phyloP scores from a whole-genome alignment of 345 rosid genomes.

The Litchi chinensis region DNA sequence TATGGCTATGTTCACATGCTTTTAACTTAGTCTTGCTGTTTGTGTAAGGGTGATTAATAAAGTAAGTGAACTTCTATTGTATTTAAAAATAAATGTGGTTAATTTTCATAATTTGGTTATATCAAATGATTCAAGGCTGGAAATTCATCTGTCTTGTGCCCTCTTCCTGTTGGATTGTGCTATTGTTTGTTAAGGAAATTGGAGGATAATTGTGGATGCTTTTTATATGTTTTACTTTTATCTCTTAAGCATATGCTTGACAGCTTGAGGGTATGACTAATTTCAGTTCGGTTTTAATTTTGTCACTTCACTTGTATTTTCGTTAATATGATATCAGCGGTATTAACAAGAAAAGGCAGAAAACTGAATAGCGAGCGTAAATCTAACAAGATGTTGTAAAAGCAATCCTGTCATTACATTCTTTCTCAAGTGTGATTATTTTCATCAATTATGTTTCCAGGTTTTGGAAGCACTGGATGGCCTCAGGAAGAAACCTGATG shows the following conservation, averaged over 20 bases:
- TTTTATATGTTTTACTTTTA: neutral
- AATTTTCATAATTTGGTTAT: neutral
- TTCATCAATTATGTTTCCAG: conserved; percentile 36
- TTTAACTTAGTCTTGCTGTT: neutral
- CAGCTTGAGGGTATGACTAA: neutral
- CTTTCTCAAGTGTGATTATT: neutral
- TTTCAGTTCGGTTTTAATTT: neutral
- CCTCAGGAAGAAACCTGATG: conserved; percentile 80
- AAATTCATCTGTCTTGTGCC: neutral
- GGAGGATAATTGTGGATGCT: neutral
- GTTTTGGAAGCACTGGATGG: conserved; percentile 75
- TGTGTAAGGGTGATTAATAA: neutral
- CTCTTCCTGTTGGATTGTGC: neutral
- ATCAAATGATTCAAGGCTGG: neutral
- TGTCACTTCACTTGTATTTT: neutral
- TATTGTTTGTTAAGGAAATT: neutral
- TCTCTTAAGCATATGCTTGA: neutral
- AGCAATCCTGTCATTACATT: neutral
- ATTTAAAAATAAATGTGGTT: too few relatives aligned
- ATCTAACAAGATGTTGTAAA: conserved; percentile 4
- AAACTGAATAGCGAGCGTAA: neutral
- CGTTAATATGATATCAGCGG: neutral
- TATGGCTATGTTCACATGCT: neutral
- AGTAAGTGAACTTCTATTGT: neutral
- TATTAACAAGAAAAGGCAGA: neutral